Evolutionary conservation across 805 yeast species (phyloP), one percentile per base, ranked within the genome.

Genomic region (Spathaspora sp.): DNA sequence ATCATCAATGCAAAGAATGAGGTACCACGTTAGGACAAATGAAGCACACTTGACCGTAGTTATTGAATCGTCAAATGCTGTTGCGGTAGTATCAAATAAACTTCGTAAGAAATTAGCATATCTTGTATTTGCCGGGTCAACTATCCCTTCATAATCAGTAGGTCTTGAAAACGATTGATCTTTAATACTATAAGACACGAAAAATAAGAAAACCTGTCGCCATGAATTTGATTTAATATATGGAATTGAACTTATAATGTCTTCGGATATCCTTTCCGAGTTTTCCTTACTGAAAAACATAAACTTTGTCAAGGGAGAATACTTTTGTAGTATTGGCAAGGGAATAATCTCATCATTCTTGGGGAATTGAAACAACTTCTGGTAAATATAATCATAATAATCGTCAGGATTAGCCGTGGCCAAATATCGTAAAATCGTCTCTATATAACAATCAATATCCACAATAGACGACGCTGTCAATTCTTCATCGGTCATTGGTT

Each of bases 141-240:
- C 60, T 10, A 68, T 57, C 11, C 42, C 35, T 31, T 61, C 52
- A 57, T 70, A 73, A 55, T 72, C 76, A 11, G 59, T 61, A 1
- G 77, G 70, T 49, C 76, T 58, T 16, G 74, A 61, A 46, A 70
- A 65, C 43, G 67, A 58, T 57, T 73, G 77, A 49, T 67, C 66
- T 53, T 70, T 65, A 17, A 73, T 59, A 49, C 67, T 61, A 46
- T 56, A 56, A 6, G 72, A 56, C 48, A 61, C 63, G 48, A 69
- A 71, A 17, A 66, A 66, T 10, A 73, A 53, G 23, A 69, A 60
- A 6, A 67, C 65, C 52, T 69, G 69, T 55, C 64, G 68, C 77
- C 78, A 73, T 16, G 68, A 60, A 44, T 49, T 62, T 43, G 71
- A 67, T 46, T 61, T 63, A 28, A 73, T 61, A 44, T 53, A 59